Percentiles rank a stretch among this genome's conserved stretches.
Evolutionary conservation across 2,329 filamentous ascomycete species (phyloP).

Genomic region (Bipolaris victoriae): DNA sequence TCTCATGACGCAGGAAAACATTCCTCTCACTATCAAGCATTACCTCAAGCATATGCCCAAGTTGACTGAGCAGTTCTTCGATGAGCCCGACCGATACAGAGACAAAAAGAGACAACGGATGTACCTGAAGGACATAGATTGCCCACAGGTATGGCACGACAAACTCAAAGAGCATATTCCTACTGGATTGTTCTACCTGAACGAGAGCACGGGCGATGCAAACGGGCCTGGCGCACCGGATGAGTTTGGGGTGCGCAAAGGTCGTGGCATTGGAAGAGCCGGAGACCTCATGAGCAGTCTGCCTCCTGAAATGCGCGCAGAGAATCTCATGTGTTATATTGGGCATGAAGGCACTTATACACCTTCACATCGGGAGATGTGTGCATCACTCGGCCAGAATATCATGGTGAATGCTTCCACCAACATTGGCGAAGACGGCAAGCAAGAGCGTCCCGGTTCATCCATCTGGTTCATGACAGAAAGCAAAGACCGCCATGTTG

Average conservation of each 20-base stretch:
- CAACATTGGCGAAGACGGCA: constrained; percentile 68
- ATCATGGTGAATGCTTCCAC: constrained; percentile 94
- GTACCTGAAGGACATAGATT: constrained; percentile 97
- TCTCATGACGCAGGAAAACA: constrained; percentile 71
- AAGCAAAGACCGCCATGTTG: constrained; percentile 85
- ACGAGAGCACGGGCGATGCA: constrained; percentile 71
- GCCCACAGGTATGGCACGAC: constrained; percentile 83
- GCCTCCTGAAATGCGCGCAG: constrained; percentile 82
- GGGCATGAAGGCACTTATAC: constrained; percentile 98
- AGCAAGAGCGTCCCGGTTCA: constrained; percentile 76
- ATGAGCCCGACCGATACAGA: constrained; percentile 72
- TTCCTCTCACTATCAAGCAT: constrained; percentile 86
- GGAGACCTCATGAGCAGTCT: constrained; percentile 96
- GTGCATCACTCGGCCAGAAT: constrained; percentile 92
- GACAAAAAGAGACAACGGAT: constrained; percentile 82
- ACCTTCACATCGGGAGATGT: constrained; percentile 96
- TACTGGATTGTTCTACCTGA: constrained; percentile 84
- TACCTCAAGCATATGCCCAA: constrained; percentile 88
- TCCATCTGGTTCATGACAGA: constrained; percentile 99
- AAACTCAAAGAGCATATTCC: constrained; percentile 80
- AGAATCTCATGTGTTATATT: constrained; percentile 98
- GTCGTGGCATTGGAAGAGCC: constrained; percentile 69
- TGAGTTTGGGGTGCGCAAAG: constrained; percentile 56
- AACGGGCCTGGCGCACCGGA: constrained; percentile 62
- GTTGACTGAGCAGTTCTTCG: constrained; percentile 78